A percentile compares a stretch with the other conserved stretches of the same genome.
Evolutionary conservation across 768 basidiomycete species (phyloP).

Genomic region (Hygrophoropsis aurantiaca): DNA sequence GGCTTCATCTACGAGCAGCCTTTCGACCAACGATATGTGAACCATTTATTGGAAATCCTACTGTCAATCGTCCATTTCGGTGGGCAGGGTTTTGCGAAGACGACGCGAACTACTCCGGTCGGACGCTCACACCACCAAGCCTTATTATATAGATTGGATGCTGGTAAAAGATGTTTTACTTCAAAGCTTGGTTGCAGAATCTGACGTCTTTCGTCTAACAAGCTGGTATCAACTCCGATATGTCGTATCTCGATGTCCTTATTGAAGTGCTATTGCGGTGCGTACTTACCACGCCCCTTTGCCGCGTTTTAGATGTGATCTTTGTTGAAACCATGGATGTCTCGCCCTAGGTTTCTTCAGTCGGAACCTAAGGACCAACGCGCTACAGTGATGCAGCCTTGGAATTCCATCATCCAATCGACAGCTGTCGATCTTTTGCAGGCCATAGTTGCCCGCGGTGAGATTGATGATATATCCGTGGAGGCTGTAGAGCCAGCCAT

Average conservation of each 20-base stretch:
- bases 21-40: constrained; percentile 73
- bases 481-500: constrained; percentile 70
- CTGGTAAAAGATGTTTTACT: constrained; percentile 40
- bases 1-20: constrained; percentile 68
- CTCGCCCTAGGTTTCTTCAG: constrained; percentile 76
- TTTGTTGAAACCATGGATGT: no score
- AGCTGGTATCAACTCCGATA: constrained; percentile 49
- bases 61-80: constrained; percentile 82
- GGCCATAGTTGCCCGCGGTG: constrained; percentile 77
- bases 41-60: constrained; percentile 76
- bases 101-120: constrained; percentile 62
- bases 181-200: background rate
- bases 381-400: constrained; percentile 51
- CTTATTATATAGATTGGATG: constrained; percentile 59
- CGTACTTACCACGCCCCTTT: constrained; percentile 17
- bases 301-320: no score
- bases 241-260: constrained; percentile 76
- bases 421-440: constrained; percentile 81
- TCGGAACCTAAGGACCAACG: constrained; percentile 66
- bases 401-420: constrained; percentile 69
- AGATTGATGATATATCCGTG: constrained; percentile 60
- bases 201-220: constrained; percentile 15
- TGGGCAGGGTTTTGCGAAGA: constrained; percentile 82
- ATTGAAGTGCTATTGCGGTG: constrained; percentile 75
- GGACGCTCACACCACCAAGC: constrained; percentile 64